phyloP scores from a whole-genome alignment of 164 flowering plant genomes.

The Dillenia turbinata region DNA sequence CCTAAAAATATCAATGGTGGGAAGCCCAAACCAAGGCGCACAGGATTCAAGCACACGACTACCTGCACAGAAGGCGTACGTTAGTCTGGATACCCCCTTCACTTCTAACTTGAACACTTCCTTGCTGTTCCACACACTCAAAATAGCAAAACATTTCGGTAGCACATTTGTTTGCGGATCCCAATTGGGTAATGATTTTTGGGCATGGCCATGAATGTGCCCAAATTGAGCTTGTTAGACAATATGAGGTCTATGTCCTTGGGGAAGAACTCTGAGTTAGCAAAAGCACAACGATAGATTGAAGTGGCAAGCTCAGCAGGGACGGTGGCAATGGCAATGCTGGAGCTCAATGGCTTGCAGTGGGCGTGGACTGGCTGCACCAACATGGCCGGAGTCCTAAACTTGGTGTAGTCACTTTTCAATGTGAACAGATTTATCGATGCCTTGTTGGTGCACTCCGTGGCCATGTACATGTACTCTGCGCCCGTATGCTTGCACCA shows the following conservation, averaged over 20 bases:
- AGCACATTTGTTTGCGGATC: conserved; percentile 25
- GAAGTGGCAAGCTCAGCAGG: conserved; percentile 30
- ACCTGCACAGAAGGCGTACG: conserved; percentile 39
- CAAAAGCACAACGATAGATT: conserved; percentile 40
- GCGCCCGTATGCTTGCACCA: conserved; percentile 62
- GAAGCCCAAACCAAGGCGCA: conserved; percentile 62
- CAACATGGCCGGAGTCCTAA: conserved; percentile 52
- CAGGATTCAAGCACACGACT: conserved; percentile 41
- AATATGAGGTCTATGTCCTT: conserved; percentile 48
- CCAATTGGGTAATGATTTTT: conserved; percentile 30
- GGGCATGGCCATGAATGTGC: conserved; percentile 72
- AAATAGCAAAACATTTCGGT: conserved; percentile 48
- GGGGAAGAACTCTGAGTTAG: conserved; percentile 61
- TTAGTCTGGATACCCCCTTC: conserved; percentile 47
- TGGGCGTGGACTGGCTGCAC: conserved; percentile 80
- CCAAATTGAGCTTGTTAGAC: conserved; percentile 46
- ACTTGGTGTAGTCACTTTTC: conserved; percentile 48
- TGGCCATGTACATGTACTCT: conserved; percentile 71
- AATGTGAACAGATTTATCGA: conserved; percentile 63
- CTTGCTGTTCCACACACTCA: conserved; percentile 73
- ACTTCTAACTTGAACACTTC: conserved; percentile 58
- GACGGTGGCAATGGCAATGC: conserved; percentile 24
- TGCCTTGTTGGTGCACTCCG: conserved; percentile 52
- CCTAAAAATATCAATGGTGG: conserved; percentile 54
- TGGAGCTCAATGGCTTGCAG: conserved; percentile 29